Evolutionary conservation across 2,329 filamentous ascomycete genomes (phyloP).

Genomic region (Lasiodiplodia citricola): DNA sequence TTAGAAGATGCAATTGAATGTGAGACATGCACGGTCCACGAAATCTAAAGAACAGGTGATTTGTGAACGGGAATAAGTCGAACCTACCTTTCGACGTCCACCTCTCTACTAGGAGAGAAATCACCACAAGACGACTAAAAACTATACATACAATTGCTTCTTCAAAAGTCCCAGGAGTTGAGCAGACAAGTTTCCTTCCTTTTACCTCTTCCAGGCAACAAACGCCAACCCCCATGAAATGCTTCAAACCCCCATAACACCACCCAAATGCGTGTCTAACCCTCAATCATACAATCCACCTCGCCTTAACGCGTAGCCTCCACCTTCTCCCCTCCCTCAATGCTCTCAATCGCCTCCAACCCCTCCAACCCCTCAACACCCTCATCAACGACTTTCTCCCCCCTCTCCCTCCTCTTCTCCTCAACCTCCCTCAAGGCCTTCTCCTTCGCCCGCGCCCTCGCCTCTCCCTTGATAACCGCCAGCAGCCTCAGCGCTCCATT

Average conservation of each 20-base stretch:
- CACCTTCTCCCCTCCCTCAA: neutral
- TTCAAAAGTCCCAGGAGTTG: neutral
- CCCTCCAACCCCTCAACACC: constrained; percentile 10
- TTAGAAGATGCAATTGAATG: neutral
- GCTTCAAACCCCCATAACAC: neutral
- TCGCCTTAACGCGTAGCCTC: neutral
- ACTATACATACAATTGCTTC: neutral
- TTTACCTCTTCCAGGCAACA: neutral
- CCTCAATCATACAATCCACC: neutral
- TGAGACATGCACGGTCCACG: neutral
- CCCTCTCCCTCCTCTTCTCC: constrained; percentile 13
- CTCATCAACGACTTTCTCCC: neutral
- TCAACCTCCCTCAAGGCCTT: constrained; percentile 10
- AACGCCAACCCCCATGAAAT: neutral
- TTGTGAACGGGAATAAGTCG: too few species aligned
- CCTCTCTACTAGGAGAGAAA: neutral
- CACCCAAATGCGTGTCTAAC: neutral
- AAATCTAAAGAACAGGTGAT: neutral
- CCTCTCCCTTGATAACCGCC: constrained; percentile 61
- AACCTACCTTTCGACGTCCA: neutral
- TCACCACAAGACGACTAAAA: neutral
- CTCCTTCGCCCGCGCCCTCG: constrained; percentile 39
- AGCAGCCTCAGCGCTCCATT: constrained; percentile 62
- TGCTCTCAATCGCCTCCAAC: neutral
- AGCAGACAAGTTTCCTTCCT: neutral